Base-by-base conservation (phyloP, 805 yeast species). In the Schizosaccharomyces pombe region DNA sequence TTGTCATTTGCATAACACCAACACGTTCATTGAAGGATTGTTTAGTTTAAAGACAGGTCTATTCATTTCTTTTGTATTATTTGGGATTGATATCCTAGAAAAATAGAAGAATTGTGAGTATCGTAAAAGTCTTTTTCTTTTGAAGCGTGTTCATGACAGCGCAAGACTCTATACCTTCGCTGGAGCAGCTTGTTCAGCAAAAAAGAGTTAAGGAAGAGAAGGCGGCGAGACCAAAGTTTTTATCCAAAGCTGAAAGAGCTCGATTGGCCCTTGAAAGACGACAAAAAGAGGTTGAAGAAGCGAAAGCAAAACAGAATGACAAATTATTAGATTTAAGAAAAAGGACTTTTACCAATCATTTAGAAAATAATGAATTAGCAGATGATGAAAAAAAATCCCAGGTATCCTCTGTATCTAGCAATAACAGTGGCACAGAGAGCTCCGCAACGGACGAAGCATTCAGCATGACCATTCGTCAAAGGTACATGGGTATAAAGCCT, bases 201-300 rank as follows among this genome's bases (percentile, higher is more conserved):
- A 58, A 60, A 52, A 56, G 57, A 40, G 56, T 57, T 24, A 55
- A 58, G 30, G 58, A 61, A 47, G 54, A 57, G 19, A 54, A 53
- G n/a, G 49, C 22, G 8, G 22, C 55, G 5, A 63, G 65, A 57
- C 75, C 75, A 1, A 64, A 61, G 56, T 77, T 76, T 60, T 60
- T 78, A 5, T 65, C 76, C 8, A 74, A 71, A 59, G 63, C 61
- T n/a, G 71, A 73, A 56, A 65, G 81, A 47, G 66, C 65, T 22
- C 63, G 65, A 53, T 58, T 69, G 22, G 66, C 70, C 5, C 19
- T 56, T 37, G 60, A 62, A 55, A 59, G 60, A 37, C 43, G 40
- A 16, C 9, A 32, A 37, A 29, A 52, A 26, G 37, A 19, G 8
- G 52, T 56, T 29, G 53, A 33, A 14, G 24, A 22, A 19, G 4